Conservation (phyloP, 768 basidiomycete species). For the Amanita brunnescens region DNA sequence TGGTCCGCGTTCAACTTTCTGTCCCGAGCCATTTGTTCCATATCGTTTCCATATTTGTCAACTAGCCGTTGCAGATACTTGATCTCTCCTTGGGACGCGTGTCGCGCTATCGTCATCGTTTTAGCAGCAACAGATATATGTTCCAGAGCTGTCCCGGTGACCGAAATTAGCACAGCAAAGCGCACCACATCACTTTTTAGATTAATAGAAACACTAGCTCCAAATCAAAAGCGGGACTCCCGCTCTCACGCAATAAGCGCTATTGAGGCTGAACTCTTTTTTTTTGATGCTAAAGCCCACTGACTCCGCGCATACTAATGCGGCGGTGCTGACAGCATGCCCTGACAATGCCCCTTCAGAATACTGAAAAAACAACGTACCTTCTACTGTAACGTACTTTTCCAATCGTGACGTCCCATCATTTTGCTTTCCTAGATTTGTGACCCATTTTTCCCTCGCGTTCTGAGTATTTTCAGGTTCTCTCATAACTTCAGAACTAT, state of each 20-base stretch:
- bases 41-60: conserved; percentile 60
- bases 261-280: too few species aligned
- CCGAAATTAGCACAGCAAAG: conserved; percentile 1
- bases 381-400: conserved; percentile 7
- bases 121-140: conserved; percentile 33
- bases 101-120: conserved; percentile 33
- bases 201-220: background rate
- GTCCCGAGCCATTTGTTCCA: conserved; percentile 73
- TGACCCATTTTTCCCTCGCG: conserved; percentile 32
- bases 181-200: background rate
- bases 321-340: background rate
- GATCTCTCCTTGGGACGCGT: conserved; percentile 62
- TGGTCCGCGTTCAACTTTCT: conserved; percentile 75
- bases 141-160: conserved; percentile 49
- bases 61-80: conserved; percentile 60
- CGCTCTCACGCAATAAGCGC: background rate
- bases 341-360: background rate
- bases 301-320: background rate
- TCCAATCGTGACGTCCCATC: background rate
- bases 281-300: too few species aligned
- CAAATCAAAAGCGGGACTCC: background rate
- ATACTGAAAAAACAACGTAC: conserved; percentile 14
- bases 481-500: conserved; percentile 10
- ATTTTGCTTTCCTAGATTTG: conserved; percentile 21
- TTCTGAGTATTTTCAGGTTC: conserved; percentile 22